Conservation (phyloP, 345 rosid genomes). For the Aquilaria sinensis region DNA sequence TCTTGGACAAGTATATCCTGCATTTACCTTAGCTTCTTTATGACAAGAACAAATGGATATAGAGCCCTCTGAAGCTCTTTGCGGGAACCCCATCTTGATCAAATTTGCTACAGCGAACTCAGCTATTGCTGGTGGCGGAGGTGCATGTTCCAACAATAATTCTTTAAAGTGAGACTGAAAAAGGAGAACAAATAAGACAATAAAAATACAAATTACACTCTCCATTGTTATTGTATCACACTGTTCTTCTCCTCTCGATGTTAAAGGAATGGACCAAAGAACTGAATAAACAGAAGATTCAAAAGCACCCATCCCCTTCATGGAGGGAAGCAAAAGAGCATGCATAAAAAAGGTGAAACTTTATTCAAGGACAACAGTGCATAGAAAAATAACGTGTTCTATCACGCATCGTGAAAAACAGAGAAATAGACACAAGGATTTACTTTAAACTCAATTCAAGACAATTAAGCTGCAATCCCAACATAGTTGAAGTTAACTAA, state of each 20-base stretch:
- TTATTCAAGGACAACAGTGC: background rate
- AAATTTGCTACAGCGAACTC: conserved; percentile 79
- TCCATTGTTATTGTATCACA: background rate
- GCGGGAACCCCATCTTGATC: conserved; percentile 95
- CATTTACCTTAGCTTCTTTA: conserved; percentile 77
- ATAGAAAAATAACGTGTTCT: background rate
- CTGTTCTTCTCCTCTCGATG: background rate
- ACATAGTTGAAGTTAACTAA: no score
- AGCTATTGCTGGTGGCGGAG: conserved; percentile 93
- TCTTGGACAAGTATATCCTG: conserved; percentile 88
- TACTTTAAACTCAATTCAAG: no score
- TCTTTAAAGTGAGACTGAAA: conserved; percentile 76
- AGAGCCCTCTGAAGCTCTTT: conserved; percentile 74
- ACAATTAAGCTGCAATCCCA: no score
- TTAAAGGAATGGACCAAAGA: no score
- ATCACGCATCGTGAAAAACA: background rate
- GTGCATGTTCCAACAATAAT: conserved; percentile 83
- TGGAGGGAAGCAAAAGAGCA: no score
- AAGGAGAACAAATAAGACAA: conserved; percentile 4
- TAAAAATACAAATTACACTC: background rate
- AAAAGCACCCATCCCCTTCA: no score
- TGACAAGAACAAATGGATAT: conserved; percentile 86
- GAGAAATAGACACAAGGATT: background rate
- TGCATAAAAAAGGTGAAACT: background rate
- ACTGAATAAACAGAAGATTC: no score